Conservation (phyloP, 2,329 filamentous ascomycete genomes). For the Pseudohalonectria lignicola region DNA sequence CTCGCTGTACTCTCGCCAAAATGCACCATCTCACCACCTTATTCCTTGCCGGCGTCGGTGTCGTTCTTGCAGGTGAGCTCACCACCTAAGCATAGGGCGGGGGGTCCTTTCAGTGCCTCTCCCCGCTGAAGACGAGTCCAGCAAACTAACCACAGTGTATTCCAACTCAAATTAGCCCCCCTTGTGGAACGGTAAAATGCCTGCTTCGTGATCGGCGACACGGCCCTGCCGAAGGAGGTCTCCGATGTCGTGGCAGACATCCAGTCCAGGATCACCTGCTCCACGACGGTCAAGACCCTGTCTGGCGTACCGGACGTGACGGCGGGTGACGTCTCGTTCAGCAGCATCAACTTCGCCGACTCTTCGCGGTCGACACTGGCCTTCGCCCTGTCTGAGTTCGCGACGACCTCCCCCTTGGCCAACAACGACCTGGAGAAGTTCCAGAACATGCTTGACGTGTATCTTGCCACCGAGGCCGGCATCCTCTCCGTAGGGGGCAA, state of each 20-base stretch:
- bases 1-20: no score
- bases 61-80: background rate
- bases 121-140: background rate
- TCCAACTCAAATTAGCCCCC: conserved; percentile 4
- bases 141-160: background rate
- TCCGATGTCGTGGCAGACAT: conserved; percentile 28
- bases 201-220: conserved; percentile 44
- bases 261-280: conserved; percentile 35
- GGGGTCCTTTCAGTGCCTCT: no score
- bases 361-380: conserved; percentile 35
- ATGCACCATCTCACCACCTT: conserved; percentile 2
- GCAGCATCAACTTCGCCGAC: conserved; percentile 42
- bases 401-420: conserved; percentile 36
- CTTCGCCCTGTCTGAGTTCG: conserved; percentile 43
- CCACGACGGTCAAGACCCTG: conserved; percentile 32
- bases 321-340: conserved; percentile 38
- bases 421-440: conserved; percentile 37
- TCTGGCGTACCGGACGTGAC: conserved; percentile 44
- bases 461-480: conserved; percentile 48
- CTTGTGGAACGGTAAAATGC: conserved; percentile 7
- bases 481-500: conserved; percentile 40
- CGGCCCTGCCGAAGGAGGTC: conserved; percentile 38
- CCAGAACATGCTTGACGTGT: conserved; percentile 41
- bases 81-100: background rate
- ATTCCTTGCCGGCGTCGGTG: conserved; percentile 1